Conservation (phyloP, 1,139 yeast species). For the Candida dubliniensis region DNA sequence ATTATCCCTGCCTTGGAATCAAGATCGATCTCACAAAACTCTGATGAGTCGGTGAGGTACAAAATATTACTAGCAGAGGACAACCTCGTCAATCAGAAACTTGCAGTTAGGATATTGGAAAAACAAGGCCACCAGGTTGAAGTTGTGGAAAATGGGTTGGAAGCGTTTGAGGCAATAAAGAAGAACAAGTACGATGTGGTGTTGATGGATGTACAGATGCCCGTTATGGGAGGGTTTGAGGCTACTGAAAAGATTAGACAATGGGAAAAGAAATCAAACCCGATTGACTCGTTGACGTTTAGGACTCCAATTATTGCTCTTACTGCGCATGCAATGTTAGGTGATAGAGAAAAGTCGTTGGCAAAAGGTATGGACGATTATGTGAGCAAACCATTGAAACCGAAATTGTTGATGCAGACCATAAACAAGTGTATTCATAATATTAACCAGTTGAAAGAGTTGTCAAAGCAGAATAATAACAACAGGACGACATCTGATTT, state of each 20-base stretch:
- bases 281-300: conserved; percentile 62
- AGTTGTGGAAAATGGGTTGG: conserved; percentile 83
- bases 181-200: conserved; percentile 72
- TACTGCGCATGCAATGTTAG: conserved; percentile 91
- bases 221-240: conserved; percentile 92
- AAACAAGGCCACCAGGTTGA: conserved; percentile 81
- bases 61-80: conserved; percentile 82
- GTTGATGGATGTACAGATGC: conserved; percentile 94
- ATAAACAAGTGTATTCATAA: conserved; percentile 80
- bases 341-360: conserved; percentile 81
- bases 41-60: conserved; percentile 76
- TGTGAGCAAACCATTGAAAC: conserved; percentile 82
- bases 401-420: conserved; percentile 77
- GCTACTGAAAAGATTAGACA: conserved; percentile 83
- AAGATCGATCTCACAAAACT: conserved; percentile 74
- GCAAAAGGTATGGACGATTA: conserved; percentile 92
- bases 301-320: conserved; percentile 86
- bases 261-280: conserved; percentile 81
- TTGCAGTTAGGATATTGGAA: conserved; percentile 79
- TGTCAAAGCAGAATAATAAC: conserved; percentile 50
- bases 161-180: conserved; percentile 77
- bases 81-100: conserved; percentile 80
- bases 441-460: conserved; percentile 56
- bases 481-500: conserved; percentile 48
- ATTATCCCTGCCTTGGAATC: conserved; percentile 82